Base-by-base conservation (phyloP, 148 eudicot genomes). In the Nepenthes gracilis region DNA sequence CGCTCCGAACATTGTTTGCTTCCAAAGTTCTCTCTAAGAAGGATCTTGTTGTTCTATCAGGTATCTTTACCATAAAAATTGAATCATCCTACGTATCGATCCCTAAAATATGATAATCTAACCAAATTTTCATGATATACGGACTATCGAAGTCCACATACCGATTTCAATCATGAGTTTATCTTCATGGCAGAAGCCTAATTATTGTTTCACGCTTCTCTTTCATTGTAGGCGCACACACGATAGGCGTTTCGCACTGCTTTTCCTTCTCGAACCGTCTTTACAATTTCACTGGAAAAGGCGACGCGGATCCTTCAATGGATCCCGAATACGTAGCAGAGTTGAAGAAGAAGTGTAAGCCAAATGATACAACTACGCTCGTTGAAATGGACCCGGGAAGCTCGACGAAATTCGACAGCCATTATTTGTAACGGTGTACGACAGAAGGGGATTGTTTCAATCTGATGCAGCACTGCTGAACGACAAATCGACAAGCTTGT, bases 271-370 rank as follows among this genome's bases (percentile, higher is more conserved):
- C 47, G 13, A 59, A 36, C 2, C 32, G 62, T 36, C 14, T 59
- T 9, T 59, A 36, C 62, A 59, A 59, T n/a, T 59, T 59, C 62
- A 59, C 47, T 14, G 48, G 48, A 59, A 59, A 13, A 59, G 48
- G 48, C 9, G 47, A 59, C 47, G 1, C 47, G 4, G 62, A 59
- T 33, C 62, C 62, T 33, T 33, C 58, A 8, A 59, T 59, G 33
- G 48, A 59, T 23, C 62, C 47, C 32, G 37, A 12, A 4, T 59
- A 43, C 47, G 32, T 59, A 1, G 33, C 62, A 12, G 7, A 10
- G 10, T 36, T 43, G 3, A 59, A 59, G 47, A 9, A 14, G 10
- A 59, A 59, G 4, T 43, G 47, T n/a, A 36, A 36, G 47, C 62
- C 62, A 14, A 36, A 59, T n/a, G 47, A 59, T 36, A 37, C 7